These are phyloP conservation scores for Uncinocarpus reesii DNA, from an alignment of 2,329 filamentous ascomycete genomes.

Conservation along the genomic window DNA sequence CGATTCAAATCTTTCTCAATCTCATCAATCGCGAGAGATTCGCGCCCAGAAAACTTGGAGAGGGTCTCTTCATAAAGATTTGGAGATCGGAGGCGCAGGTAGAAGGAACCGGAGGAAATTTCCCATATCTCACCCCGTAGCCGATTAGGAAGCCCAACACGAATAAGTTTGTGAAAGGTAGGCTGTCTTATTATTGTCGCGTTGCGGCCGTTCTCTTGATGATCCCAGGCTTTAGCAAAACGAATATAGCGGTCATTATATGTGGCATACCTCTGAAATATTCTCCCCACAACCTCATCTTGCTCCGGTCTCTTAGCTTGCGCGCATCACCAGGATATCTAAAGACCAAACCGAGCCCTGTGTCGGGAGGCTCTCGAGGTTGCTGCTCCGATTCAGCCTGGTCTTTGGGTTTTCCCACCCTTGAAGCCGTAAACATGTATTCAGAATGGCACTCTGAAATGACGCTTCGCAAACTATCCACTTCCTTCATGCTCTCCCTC, in stretches of 20 bases:
- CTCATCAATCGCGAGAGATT: conserved; percentile 93
- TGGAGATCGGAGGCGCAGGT: conserved; percentile 75
- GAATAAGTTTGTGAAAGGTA: conserved; percentile 94
- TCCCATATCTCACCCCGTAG: conserved; percentile 95
- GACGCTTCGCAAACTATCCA: conserved; percentile 71
- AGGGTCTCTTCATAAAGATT: conserved; percentile 76
- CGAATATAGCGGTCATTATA: neutral
- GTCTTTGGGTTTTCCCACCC: conserved; percentile 28
- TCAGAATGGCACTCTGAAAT: conserved; percentile 84
- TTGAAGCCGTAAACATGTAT: conserved; percentile 51
- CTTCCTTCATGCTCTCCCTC: conserved; percentile 74
- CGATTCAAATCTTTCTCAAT: conserved; percentile 98
- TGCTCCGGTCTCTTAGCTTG: conserved; percentile 86
- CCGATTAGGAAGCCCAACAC: conserved; percentile 87
- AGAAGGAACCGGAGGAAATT: conserved; percentile 81
- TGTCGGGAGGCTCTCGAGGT: conserved; percentile 61
- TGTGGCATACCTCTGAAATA: conserved; percentile 55
- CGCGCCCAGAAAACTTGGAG: conserved; percentile 67
- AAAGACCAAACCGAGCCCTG: conserved; percentile 83
- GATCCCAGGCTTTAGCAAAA: conserved; percentile 13
- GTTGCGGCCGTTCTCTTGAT: conserved; percentile 77
- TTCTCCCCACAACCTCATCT: conserved; percentile 96
- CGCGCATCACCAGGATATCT: conserved; percentile 89
- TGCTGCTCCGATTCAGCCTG: conserved; percentile 45
- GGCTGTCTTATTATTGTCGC: conserved; percentile 85